Base-by-base conservation (phyloP, 1,284 basidiomycete genomes). In the Rhodotorula mucilaginosa region DNA sequence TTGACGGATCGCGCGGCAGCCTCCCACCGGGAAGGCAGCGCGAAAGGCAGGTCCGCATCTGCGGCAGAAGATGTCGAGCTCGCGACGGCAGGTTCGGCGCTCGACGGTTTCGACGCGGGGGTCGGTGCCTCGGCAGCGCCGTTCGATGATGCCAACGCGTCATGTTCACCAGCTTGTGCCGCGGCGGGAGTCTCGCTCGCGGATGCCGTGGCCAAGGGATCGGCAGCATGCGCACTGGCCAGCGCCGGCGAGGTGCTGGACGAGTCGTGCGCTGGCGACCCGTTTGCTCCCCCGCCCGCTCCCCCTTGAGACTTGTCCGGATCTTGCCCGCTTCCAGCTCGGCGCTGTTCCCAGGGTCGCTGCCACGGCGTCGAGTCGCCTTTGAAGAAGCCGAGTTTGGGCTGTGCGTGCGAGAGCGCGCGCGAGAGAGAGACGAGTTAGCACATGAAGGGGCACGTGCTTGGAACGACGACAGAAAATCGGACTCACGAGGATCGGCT, bases 271-370 rank as follows among this genome's bases (percentile, higher is more conserved):
- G 62, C 29, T 6, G 54, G 46, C 5, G 54, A 47, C 19, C 31
- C 56, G 8, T 58, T 57, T n/a, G 51, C 18, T 23, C 21, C 44
- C 15, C 7, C 23, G 26, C 18, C 8, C 52, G 8, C 8, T 13
- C 39, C 39, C 39, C 39, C 39, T 13, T 44, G 39, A 19, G 16
- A 29, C 56, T 49, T 49, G 13, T 31, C 44, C 23, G 29, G n/a
- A 2, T 23, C 46, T 6, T 44, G n/a, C 5, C n/a, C 59, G 29
- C 54, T 44, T 15, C 23, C 39, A 10, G 39, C 57, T 1, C 64
- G n/a, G 15, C 48, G 48, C 47, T 65, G 64, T 39, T 75, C 74
- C 74, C 74, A 75, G 3, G 74, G 74, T 12, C 72, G 57, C 3
- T 29, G 31, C 74, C 74, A 75, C 3, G 74, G 69, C 44, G 29